Evolutionary conservation across 371 early-diverging fungal genomes (phyloP).

Genomic region (Smittium culicis): DNA sequence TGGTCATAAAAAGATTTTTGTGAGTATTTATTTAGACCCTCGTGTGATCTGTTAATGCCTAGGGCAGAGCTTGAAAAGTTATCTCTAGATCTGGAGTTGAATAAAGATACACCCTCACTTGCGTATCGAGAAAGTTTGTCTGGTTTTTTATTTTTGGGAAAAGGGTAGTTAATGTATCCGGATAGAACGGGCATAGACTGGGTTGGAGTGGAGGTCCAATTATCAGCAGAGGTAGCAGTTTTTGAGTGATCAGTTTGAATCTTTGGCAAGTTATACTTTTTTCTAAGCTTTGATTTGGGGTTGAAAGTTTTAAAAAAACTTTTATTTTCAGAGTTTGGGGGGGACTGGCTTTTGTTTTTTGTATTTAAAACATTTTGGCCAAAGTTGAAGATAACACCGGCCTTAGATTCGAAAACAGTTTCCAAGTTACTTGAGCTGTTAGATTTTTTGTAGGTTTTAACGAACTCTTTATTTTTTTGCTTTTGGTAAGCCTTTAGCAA

Average conservation of each 20-base stretch:
- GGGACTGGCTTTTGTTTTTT: neutral
- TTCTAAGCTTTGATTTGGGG: neutral
- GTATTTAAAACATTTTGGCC: neutral
- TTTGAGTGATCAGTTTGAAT: neutral
- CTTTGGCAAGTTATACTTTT: neutral
- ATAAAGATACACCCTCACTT: constrained; percentile 2
- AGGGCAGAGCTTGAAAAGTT: neutral
- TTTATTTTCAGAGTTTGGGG: neutral
- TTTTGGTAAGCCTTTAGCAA: neutral
- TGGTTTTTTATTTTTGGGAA: neutral
- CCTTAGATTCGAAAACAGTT: neutral
- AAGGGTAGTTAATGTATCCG: neutral
- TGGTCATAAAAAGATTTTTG: neutral
- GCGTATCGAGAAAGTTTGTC: neutral
- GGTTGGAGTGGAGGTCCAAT: neutral
- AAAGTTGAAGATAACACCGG: neutral
- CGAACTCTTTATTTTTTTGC: neutral
- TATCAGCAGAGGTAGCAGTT: neutral
- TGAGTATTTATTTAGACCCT: neutral
- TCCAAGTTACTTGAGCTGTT: neutral
- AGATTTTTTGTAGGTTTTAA: neutral
- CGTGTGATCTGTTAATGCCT: neutral
- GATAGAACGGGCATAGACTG: neutral
- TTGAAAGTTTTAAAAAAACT: neutral
- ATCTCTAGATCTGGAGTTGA: neutral